A percentile compares a stretch with the other conserved stretches of the same genome.
Conservation (phyloP, 495 filamentous ascomycete species). For the Rostrohypoxylon terebratum region DNA sequence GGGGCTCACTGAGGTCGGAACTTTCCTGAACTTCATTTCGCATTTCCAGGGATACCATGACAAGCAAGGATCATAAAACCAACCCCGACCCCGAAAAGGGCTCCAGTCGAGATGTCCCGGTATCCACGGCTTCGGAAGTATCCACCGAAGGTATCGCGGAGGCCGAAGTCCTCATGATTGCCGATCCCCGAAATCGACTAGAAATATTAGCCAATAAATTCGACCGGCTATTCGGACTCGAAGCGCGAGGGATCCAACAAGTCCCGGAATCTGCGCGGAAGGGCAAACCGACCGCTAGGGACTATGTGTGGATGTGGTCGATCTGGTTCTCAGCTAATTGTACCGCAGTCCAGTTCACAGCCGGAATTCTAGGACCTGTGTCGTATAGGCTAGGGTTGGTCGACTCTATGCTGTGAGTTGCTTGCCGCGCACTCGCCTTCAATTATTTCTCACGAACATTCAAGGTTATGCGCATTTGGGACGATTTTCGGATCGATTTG, state of each 20-base stretch:
- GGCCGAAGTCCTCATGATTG: constrained; percentile 2
- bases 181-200: neutral
- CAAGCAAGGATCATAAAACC: neutral
- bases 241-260: constrained; percentile 12
- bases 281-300: neutral
- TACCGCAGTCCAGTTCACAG: constrained; percentile 4
- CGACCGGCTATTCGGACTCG: constrained; percentile 5
- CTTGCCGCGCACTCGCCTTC: neutral
- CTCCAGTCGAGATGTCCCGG: neutral
- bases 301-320: constrained; percentile 14
- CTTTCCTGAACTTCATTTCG: neutral
- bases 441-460: neutral
- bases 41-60: neutral
- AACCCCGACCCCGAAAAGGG: constrained; percentile 7
- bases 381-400: neutral
- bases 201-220: constrained; percentile 9
- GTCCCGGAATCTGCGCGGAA: neutral
- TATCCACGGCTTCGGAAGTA: neutral
- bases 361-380: neutral
- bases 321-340: constrained; percentile 16
- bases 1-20: neutral
- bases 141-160: neutral
- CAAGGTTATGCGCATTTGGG: constrained; percentile 1
- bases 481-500: constrained; percentile 9
- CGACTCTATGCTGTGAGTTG: constrained; percentile 6